Evolutionary conservation across 768 basidiomycete species (phyloP).

Genomic region (Lentinula sp.): DNA sequence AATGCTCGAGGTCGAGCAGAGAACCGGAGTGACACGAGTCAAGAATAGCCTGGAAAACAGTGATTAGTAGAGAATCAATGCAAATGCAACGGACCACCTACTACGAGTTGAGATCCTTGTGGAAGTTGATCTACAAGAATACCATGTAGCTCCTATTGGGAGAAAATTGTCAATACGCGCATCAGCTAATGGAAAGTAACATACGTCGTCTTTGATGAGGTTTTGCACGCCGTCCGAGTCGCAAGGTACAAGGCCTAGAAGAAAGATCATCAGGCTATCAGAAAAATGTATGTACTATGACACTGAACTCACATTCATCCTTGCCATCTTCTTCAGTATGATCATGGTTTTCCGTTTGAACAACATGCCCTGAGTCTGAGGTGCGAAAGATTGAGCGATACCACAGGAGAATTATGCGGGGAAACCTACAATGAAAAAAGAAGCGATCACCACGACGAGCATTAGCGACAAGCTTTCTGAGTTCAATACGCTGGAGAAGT

Average conservation of each 20-base stretch:
- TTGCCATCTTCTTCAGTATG: slow-evolving; percentile 43
- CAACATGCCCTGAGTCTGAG: slow-evolving; percentile 45
- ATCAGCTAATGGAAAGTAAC: background rate
- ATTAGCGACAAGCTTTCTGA: slow-evolving; percentile 35
- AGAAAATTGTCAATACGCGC: background rate
- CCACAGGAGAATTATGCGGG: background rate
- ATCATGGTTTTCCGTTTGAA: slow-evolving; percentile 35
- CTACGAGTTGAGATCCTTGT: slow-evolving; percentile 28
- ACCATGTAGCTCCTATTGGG: slow-evolving; percentile 24
- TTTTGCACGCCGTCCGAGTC: slow-evolving; percentile 21
- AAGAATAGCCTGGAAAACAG: slow-evolving; percentile 21
- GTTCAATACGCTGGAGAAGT: slow-evolving; percentile 30
- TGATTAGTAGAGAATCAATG: background rate
- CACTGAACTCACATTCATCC: slow-evolving; percentile 39
- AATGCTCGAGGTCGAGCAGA: slow-evolving; percentile 36
- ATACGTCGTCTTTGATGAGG: slow-evolving; percentile 31
- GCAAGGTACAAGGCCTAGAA: slow-evolving; percentile 30
- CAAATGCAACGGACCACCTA: slow-evolving; percentile 11
- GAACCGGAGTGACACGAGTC: slow-evolving; percentile 37
- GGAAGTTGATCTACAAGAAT: slow-evolving; percentile 32
- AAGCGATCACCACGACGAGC: slow-evolving; percentile 43
- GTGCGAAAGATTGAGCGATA: slow-evolving; percentile 15
- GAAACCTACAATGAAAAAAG: slow-evolving; percentile 50
- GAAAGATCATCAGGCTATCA: background rate
- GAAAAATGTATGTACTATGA: background rate